Base-by-base conservation (phyloP, 2,329 filamentous ascomycete species). In the Aspergillus spinulosporus region DNA sequence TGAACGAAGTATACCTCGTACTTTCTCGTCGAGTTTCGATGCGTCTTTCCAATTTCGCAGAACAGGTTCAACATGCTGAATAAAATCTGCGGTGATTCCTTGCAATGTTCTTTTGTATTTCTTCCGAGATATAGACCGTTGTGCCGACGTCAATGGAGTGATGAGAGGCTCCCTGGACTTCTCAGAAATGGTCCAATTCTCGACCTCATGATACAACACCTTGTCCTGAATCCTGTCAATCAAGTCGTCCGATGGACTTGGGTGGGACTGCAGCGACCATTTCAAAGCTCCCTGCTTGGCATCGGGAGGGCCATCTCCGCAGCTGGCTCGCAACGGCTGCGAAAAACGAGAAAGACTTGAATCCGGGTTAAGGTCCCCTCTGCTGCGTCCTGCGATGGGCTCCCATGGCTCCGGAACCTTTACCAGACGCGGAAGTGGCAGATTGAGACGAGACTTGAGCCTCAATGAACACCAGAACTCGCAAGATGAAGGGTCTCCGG, bases 41-140 rank as follows among this genome's bases (percentile, higher is more conserved):
- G 15, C 21, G 29, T 40, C 40, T 26, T 43, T 32, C 21, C 43
- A 54, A 50, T 32, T 52, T 11, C 56, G 57, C 4, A 74, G 31
- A 6, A 68, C 34, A 6, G 73, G 66, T 46, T 74, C 68, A 51
- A 75, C 64, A 49, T 66, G 50, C 49, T 65, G 59, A 49, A 77
- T 69, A 56, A 75, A 78, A 48, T 74, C 69, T 5, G 71, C 71
- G 50, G 76, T 62, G 48, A 75, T 73, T 5, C 64, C 68, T 49
- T 73, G 71, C 2, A 76, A 62, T 2, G 66, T 68, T 11, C 61
- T 50, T 43, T 64, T 53, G 14, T 63, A 54, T 44, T 62, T 14
- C 32, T 44, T 42, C 47, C 59, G 58, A 31, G 54, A 59, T 6
- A 37, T 45, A 8, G 45, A 39, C 36, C 58, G 53, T 50, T 59